Percentiles rank a stretch among this genome's conserved stretches.
Conservation (phyloP, 1,284 basidiomycete species). For the Malassezia cuniculi region DNA sequence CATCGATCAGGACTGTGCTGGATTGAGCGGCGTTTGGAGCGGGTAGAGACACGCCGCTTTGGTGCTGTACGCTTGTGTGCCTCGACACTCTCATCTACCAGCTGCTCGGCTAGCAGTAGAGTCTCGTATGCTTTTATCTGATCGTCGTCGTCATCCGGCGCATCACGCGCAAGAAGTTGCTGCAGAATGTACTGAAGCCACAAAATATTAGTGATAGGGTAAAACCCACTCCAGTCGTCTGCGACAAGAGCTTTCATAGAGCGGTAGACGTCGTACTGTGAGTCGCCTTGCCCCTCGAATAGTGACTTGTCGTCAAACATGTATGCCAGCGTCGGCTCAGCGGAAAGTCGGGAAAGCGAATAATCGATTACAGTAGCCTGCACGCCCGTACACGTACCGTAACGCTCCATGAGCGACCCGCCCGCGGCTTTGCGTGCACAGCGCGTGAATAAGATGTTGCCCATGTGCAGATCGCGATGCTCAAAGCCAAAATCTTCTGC, state of each 20-base stretch:
- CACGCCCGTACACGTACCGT: slow-evolving; percentile 50
- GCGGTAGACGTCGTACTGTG: slow-evolving; percentile 88
- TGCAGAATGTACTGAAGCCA: slow-evolving; percentile 67
- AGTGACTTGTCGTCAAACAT: slow-evolving; percentile 42
- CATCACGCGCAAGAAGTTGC: slow-evolving; percentile 52
- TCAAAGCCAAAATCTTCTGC: slow-evolving; percentile 76
- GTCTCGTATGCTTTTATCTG: slow-evolving; percentile 4
- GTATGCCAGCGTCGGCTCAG: slow-evolving; percentile 22
- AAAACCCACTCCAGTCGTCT: slow-evolving; percentile 59
- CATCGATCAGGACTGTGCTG: slow-evolving; percentile 12
- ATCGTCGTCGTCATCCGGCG: neutral
- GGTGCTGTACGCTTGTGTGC: slow-evolving; percentile 4
- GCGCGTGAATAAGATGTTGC: slow-evolving; percentile 68
- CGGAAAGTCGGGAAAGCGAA: slow-evolving; percentile 59
- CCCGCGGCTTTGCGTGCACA: slow-evolving; percentile 15
- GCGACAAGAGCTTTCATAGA: slow-evolving; percentile 60
- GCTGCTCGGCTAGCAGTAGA: slow-evolving; percentile 8
- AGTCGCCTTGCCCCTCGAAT: slow-evolving; percentile 60
- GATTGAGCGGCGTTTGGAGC: slow-evolving; percentile 14
- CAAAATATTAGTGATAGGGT: slow-evolving; percentile 77
- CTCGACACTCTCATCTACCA: slow-evolving; percentile 10
- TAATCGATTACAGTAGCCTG: slow-evolving; percentile 81
- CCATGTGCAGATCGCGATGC: slow-evolving; percentile 96
- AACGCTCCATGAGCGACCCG: slow-evolving; percentile 15
- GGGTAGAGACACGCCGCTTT: slow-evolving; percentile 9